Evolutionary conservation across 345 rosid genomes (phyloP), one percentile per base, ranked within the genome.

Genomic region (Zanthoxylum bungeanum): DNA sequence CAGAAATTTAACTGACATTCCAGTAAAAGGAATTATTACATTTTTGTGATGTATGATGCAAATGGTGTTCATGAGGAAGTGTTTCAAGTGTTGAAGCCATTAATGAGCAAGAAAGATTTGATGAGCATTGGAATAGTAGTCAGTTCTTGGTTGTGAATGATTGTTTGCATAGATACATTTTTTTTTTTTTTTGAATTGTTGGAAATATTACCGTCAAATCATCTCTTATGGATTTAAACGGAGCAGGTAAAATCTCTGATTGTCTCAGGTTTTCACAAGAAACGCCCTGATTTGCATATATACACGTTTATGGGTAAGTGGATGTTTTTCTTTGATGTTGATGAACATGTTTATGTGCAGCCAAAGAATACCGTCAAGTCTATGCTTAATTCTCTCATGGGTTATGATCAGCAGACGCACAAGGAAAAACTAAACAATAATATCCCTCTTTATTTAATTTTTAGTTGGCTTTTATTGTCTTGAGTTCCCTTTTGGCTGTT

Each of bases 121-220:
- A 91, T 75, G 98, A 97, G 40, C 90, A 93, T 60, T 93, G n/a
- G n/a, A n/a, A 93, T 63, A 96, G 91, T 74, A 93, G 91, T 37
- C 98, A 93, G 75, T 93, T 93, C 83, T 74, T 93, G 93, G 89
- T 93, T 60, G 93, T 93, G 22, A 93, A 93, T 52, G 97, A 93
- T 68, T 93, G 98, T 73, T 73, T 93, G 74, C 98, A 91, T 69
- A 75, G 96, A 37, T 90, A n/a, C n/a, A n/a, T n/a, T n/a, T n/a
- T n/a, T n/a, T n/a, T n/a, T n/a, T n/a, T n/a, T n/a, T n/a, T n/a
- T n/a, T n/a, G n/a, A n/a, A n/a, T n/a, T n/a, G n/a, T n/a, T n/a
- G n/a, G n/a, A n/a, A n/a, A n/a, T n/a, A n/a, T n/a, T n/a, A n/a
- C n/a, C n/a, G n/a, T n/a, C n/a, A n/a, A n/a, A n/a, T n/a, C n/a